phyloP scores from a whole-genome alignment of 306 rosid species.

The Fagus sylvatica region DNA sequence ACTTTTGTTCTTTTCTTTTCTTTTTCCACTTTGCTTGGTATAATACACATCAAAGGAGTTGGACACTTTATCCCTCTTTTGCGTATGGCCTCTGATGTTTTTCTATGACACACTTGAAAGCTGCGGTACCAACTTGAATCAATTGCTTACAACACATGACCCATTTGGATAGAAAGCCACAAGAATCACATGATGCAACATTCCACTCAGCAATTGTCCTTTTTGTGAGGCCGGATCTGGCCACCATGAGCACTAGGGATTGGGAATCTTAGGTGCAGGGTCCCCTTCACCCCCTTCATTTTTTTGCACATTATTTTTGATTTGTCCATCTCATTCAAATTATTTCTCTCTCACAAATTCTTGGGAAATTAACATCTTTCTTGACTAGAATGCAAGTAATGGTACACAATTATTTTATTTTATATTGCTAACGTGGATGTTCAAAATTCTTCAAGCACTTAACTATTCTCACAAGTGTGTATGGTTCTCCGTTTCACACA shows the following conservation, averaged over 20 bases:
- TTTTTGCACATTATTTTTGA: not conserved
- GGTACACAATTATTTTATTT: too few relatives aligned
- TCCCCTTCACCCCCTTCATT: not conserved
- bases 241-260: not conserved
- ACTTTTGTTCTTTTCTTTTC: not conserved
- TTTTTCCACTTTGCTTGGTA: not conserved
- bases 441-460: too few relatives aligned
- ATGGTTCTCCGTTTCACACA: too few relatives aligned
- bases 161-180: not conserved
- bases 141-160: not conserved
- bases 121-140: not conserved
- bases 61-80: not conserved
- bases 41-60: not conserved
- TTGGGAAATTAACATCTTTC: too few relatives aligned
- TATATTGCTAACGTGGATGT: too few relatives aligned
- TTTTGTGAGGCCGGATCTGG: not conserved
- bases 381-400: too few relatives aligned
- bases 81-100: not conserved
- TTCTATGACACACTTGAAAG: not conserved
- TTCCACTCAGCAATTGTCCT: slow-evolving; percentile 12
- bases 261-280: slow-evolving; percentile 7
- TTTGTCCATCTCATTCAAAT: not conserved
- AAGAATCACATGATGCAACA: slow-evolving; percentile 8
- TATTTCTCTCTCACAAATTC: not conserved
- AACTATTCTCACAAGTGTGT: too few relatives aligned